A percentile compares a stretch with the other conserved stretches of the same genome.
phyloP scores from a whole-genome alignment of 2,329 filamentous ascomycete species.

The Juglanconis oblonga region DNA sequence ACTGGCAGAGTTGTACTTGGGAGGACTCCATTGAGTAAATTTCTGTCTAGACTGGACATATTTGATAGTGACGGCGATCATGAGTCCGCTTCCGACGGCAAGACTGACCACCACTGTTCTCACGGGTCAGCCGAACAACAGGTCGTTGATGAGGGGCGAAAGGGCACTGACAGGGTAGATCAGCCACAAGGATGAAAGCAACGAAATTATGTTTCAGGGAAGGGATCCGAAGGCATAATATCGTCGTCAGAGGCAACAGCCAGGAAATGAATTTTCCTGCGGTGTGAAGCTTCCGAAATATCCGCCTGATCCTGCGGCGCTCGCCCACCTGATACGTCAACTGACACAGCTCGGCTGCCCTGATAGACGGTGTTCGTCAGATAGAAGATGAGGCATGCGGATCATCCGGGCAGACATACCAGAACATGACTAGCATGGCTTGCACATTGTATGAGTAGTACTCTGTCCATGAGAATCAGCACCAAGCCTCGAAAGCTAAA shows the following conservation, averaged over 20 bases:
- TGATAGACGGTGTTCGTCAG: neutral
- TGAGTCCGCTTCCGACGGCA: constrained; percentile 22
- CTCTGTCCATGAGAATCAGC: constrained; percentile 15
- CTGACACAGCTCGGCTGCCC: constrained; percentile 11
- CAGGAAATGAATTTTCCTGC: constrained; percentile 21
- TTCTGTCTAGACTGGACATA: constrained; percentile 24
- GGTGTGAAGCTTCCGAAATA: constrained; percentile 22
- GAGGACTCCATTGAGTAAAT: constrained; percentile 24
- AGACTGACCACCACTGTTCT: constrained; percentile 23
- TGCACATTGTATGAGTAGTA: constrained; percentile 24
- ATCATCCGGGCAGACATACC: constrained; percentile 13
- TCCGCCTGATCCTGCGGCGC: constrained; percentile 10
- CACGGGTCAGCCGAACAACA: neutral
- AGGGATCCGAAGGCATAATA: constrained; percentile 19
- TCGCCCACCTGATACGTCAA: constrained; percentile 20
- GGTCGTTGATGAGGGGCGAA: rapidly evolving
- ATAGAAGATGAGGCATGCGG: neutral
- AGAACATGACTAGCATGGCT: constrained; percentile 24
- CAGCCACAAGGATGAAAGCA: constrained; percentile 21
- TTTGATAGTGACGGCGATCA: constrained; percentile 23
- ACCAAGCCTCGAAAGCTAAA: neutral
- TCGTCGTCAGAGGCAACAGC: constrained; percentile 21
- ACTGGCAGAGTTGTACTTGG: constrained; percentile 7
- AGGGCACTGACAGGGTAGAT: constrained; percentile 22
- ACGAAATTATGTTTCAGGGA: constrained; percentile 13